phyloP scores from a whole-genome alignment of 768 basidiomycete species.

The Porpolomopsis calyptriformis region DNA sequence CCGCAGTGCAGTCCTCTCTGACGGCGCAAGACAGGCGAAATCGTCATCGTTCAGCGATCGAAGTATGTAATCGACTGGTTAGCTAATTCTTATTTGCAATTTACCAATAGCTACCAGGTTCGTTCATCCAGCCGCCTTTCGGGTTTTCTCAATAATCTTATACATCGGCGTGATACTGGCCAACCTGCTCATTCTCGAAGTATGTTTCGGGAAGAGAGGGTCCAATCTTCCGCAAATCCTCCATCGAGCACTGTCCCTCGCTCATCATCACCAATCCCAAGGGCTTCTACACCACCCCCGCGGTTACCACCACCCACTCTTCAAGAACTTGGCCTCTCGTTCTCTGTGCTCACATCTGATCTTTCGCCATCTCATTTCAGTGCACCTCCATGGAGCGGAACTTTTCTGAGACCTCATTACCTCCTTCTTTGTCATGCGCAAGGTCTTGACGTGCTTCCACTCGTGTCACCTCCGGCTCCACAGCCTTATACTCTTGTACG shows the following conservation, averaged over 20 bases:
- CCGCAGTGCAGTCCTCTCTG: conserved; percentile 20
- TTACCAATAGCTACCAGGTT: conserved; percentile 23
- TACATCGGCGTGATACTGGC: conserved; percentile 54
- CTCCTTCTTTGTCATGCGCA: conserved; percentile 78
- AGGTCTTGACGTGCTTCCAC: conserved; percentile 76
- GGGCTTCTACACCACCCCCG: conserved; percentile 65
- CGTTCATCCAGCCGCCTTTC: conserved; percentile 68
- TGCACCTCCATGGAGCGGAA: conserved; percentile 65
- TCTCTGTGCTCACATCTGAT: conserved; percentile 56
- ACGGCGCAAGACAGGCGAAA: conserved; percentile 28
- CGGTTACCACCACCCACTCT: conserved; percentile 60
- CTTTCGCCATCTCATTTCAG: conserved; percentile 70
- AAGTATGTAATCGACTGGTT: conserved; percentile 34
- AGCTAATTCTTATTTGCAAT: conserved; percentile 2
- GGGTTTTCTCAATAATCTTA: conserved; percentile 74
- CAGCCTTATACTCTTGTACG: conserved; percentile 78
- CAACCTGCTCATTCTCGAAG: conserved; percentile 19
- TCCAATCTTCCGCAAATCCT: conserved; percentile 17
- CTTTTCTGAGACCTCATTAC: conserved; percentile 73
- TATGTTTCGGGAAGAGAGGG: conserved; percentile 25
- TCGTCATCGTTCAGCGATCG: conserved; percentile 44
- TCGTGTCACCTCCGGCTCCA: conserved; percentile 59
- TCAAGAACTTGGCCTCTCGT: conserved; percentile 61
- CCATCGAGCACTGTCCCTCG: conserved; percentile 37
- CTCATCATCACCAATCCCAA: conserved; percentile 41